These are phyloP conservation scores for Fusarium sp. DNA, from an alignment of 2,329 filamentous ascomycete genomes.

Conservation along the genomic window DNA sequence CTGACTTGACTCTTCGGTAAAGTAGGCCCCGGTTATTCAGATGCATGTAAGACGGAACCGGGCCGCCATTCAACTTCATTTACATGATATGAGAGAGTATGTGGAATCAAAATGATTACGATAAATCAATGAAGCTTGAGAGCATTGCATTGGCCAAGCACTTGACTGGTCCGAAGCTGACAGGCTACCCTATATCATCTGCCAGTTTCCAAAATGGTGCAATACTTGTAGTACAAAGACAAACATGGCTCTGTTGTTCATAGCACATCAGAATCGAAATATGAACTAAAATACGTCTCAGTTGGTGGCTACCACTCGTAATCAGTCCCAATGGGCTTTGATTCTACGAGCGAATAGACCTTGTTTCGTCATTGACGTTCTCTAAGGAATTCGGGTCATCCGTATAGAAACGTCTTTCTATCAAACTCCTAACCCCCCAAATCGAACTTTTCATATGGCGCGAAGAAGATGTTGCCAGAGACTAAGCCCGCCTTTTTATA, in stretches of 20 bases:
- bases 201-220: background rate
- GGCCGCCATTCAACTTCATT: conserved; percentile 4
- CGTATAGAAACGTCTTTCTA: background rate
- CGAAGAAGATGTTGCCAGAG: background rate
- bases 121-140: background rate
- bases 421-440: background rate
- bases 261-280: background rate
- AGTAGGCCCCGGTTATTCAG: conserved; percentile 12
- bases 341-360: background rate
- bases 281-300: background rate
- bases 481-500: background rate
- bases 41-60: conserved; percentile 25
- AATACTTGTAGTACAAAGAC: background rate
- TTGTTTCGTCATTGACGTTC: background rate
- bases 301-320: background rate
- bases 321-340: background rate
- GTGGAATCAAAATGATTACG: background rate
- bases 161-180: background rate
- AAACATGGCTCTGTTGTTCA: background rate
- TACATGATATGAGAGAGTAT: background rate
- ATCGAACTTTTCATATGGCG: background rate
- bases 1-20: background rate
- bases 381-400: background rate
- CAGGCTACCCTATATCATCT: background rate
- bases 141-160: background rate